Evolutionary conservation across 768 basidiomycete genomes (phyloP).

Genomic region (Pleurotus cornucopiae): DNA sequence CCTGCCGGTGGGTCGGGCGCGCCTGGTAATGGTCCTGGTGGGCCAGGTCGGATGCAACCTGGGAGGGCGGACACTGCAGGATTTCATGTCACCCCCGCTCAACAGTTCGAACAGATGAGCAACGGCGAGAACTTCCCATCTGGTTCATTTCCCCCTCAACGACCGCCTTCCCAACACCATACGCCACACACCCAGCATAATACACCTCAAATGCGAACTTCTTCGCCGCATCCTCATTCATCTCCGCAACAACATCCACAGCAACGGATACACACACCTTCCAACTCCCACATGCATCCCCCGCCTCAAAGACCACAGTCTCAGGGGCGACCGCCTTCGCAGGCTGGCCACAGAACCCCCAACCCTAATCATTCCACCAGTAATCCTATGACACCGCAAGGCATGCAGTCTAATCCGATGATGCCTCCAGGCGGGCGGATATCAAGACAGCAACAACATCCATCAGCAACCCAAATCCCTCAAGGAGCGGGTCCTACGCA

Average conservation of each 20-base stretch:
- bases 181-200: slow-evolving; percentile 38
- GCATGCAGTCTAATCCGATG: not conserved
- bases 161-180: slow-evolving; percentile 28
- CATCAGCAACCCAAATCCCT: slow-evolving; percentile 11
- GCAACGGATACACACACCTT: slow-evolving; percentile 34
- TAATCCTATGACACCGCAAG: not conserved
- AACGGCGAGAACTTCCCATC: slow-evolving; percentile 27
- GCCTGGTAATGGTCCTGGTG: slow-evolving; percentile 22
- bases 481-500: slow-evolving; percentile 11
- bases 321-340: slow-evolving; percentile 48
- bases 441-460: slow-evolving; percentile 5
- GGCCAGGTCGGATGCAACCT: slow-evolving; percentile 12
- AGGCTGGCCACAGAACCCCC: slow-evolving; percentile 29
- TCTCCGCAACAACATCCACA: slow-evolving; percentile 25
- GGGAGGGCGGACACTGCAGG: slow-evolving; percentile 26
- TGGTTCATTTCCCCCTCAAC: slow-evolving; percentile 29
- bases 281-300: slow-evolving; percentile 41
- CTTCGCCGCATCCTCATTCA: slow-evolving; percentile 23
- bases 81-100: slow-evolving; percentile 59
- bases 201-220: slow-evolving; percentile 18
- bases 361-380: slow-evolving; percentile 11
- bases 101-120: slow-evolving; percentile 57
- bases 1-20: slow-evolving; percentile 26
- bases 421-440: slow-evolving; percentile 1
- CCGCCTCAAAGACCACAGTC: slow-evolving; percentile 48